Conservation (phyloP, 1,284 basidiomycete species). For the Naganishia sp. region DNA sequence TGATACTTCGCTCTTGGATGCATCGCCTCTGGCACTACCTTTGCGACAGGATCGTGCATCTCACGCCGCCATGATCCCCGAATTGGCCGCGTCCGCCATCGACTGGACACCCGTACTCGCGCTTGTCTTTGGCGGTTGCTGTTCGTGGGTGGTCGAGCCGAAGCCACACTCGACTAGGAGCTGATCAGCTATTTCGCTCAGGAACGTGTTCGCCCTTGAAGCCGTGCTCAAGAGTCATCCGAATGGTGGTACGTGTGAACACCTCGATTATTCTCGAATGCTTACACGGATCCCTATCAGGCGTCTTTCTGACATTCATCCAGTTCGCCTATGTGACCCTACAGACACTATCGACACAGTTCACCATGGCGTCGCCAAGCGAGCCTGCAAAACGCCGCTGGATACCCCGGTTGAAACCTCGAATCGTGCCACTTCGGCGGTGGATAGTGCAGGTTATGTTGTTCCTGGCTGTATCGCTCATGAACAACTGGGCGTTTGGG, state of each 20-base stretch:
- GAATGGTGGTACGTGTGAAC: conserved; percentile 61
- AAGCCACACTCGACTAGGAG: too few relatives aligned
- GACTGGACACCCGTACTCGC: conserved; percentile 66
- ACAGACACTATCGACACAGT: conserved; percentile 48
- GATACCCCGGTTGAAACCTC: conserved; percentile 59
- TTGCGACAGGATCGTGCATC: background rate
- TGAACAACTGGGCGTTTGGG: conserved; percentile 90
- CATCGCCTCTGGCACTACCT: too few relatives aligned
- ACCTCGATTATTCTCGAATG: background rate
- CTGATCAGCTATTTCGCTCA: conserved; percentile 22
- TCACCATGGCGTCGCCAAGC: conserved; percentile 28
- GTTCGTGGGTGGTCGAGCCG: conserved; percentile 61
- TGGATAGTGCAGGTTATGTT: conserved; percentile 81
- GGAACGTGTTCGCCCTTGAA: conserved; percentile 57
- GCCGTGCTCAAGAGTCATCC: conserved; percentile 67
- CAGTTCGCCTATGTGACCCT: conserved; percentile 78
- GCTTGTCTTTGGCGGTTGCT: conserved; percentile 78
- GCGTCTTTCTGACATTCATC: conserved; percentile 78
- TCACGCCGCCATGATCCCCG: too few relatives aligned
- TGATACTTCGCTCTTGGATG: too few relatives aligned
- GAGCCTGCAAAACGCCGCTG: conserved; percentile 6
- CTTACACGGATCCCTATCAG: conserved; percentile 69
- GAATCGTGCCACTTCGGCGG: conserved; percentile 69
- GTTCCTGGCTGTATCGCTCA: conserved; percentile 72
- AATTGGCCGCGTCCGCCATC: conserved; percentile 35